phyloP scores from a whole-genome alignment of 352 stramenopile genomes.

The Phytophthora pistaciae region DNA sequence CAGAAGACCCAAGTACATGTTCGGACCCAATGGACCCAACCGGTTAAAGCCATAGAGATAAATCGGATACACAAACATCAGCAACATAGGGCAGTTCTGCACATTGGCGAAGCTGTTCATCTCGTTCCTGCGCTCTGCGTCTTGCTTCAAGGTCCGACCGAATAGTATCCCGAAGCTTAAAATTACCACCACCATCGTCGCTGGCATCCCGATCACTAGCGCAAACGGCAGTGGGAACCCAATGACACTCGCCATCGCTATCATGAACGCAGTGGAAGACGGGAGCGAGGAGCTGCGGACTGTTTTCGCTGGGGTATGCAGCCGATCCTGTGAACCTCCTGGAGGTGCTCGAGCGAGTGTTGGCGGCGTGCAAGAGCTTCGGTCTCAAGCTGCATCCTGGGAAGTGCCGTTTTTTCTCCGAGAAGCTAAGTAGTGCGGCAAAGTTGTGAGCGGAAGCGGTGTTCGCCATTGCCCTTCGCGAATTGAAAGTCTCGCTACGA shows the following conservation, averaged over 20 bases:
- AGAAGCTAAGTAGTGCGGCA: slow-evolving; percentile 4
- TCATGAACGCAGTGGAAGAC: background rate
- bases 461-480: slow-evolving; percentile 8
- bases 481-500: slow-evolving; percentile 5
- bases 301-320: background rate
- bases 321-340: background rate
- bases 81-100: background rate
- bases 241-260: background rate
- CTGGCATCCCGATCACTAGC: background rate
- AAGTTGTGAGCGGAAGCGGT: slow-evolving; percentile 2
- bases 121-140: background rate
- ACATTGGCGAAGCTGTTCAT: background rate
- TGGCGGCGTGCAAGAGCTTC: too few relatives aligned
- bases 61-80: background rate
- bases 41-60: background rate
- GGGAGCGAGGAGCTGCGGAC: too few relatives aligned
- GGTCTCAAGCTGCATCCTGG: too few relatives aligned
- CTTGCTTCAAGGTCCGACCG: background rate
- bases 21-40: background rate
- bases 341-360: background rate
- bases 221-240: background rate
- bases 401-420: too few relatives aligned
- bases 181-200: background rate
- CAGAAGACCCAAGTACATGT: background rate
- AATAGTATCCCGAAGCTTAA: background rate